phyloP scores from a whole-genome alignment of 2,329 filamentous ascomycete species.

The Stagonosporopsis vannaccii region DNA sequence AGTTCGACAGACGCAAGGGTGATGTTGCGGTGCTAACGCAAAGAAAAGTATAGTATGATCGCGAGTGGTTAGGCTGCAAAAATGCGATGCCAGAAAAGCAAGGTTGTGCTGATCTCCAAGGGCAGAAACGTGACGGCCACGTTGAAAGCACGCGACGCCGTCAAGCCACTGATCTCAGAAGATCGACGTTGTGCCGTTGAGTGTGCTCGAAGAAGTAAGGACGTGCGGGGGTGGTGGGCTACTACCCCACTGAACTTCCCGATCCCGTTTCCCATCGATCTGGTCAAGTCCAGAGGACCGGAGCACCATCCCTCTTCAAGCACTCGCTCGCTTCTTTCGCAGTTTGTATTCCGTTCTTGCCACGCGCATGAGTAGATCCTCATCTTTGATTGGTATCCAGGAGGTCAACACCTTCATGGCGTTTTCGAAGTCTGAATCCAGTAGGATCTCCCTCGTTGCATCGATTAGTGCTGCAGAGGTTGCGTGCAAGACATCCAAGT shows the following conservation, averaged over 20 bases:
- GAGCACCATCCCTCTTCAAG: constrained; percentile 28
- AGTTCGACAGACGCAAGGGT: constrained; percentile 10
- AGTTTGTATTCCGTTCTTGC: constrained; percentile 86
- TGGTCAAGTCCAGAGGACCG: constrained; percentile 15
- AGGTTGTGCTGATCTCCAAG: constrained; percentile 20
- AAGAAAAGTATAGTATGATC: constrained; percentile 15
- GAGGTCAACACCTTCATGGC: constrained; percentile 96
- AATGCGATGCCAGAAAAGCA: constrained; percentile 23
- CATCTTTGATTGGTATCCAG: constrained; percentile 92
- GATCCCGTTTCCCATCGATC: constrained; percentile 22
- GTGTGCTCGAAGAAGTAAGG: constrained; percentile 37
- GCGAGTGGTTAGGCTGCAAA: constrained; percentile 13
- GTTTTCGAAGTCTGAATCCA: constrained; percentile 96
- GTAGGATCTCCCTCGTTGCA: constrained; percentile 83
- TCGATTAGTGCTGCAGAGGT: constrained; percentile 89
- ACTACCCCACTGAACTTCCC: constrained; percentile 18
- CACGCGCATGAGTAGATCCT: constrained; percentile 91
- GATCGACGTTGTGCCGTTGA: constrained; percentile 37
- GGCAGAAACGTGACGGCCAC: constrained; percentile 42
- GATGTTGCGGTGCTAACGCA: constrained; percentile 20
- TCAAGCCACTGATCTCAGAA: constrained; percentile 46
- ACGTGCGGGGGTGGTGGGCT: constrained; percentile 16
- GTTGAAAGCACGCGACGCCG: constrained; percentile 40
- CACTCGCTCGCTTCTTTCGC: constrained; percentile 59
- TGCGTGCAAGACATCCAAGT: constrained; percentile 88